A percentile compares a stretch with the other conserved stretches of the same genome.
These are phyloP conservation scores for Leptomonas seymouri DNA, from an alignment of 208 protist genomes.

Conservation along the genomic window DNA sequence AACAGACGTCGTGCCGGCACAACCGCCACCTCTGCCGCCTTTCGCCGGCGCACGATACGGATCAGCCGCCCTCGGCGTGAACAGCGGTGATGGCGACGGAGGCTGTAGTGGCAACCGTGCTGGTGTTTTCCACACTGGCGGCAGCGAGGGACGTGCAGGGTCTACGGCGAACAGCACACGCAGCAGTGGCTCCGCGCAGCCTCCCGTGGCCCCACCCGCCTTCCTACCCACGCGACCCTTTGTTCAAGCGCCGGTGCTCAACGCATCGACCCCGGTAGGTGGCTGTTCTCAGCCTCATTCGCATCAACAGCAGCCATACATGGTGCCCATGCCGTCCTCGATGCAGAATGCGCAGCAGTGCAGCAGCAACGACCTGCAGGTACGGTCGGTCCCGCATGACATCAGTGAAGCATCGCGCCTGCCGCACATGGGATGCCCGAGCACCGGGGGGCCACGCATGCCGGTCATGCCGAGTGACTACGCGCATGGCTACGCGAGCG, in stretches of 20 bases:
- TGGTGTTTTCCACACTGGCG: slow-evolving; percentile 13
- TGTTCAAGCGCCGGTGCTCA: slow-evolving; percentile 1
- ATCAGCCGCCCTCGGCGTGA: neutral
- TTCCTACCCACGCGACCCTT: slow-evolving; percentile 20
- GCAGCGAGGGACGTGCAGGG: slow-evolving; percentile 20
- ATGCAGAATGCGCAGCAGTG: neutral
- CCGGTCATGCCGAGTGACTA: slow-evolving; percentile 7
- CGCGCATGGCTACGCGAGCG: slow-evolving; percentile 8
- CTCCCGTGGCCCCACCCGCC: slow-evolving; percentile 14
- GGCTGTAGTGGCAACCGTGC: neutral
- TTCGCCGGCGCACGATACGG: neutral
- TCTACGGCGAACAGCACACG: slow-evolving; percentile 6
- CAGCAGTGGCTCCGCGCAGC: slow-evolving; percentile 19
- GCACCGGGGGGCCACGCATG: slow-evolving; percentile 21
- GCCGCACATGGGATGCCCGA: slow-evolving; percentile 1
- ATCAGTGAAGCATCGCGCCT: neutral
- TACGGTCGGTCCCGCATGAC: slow-evolving; percentile 7
- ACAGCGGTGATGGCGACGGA: neutral
- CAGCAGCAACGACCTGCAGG: slow-evolving; percentile 5
- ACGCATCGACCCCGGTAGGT: neutral
- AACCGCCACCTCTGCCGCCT: slow-evolving; percentile 3
- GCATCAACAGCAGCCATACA: slow-evolving; percentile 24
- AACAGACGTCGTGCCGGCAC: slow-evolving; percentile 1
- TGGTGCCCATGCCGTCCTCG: slow-evolving; percentile 17
- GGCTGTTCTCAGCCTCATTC: neutral